A percentile compares a stretch with the other conserved stretches of the same genome.
Evolutionary conservation across 2,329 filamentous ascomycete species (phyloP).

Genomic region (Scedosporium boydii): DNA sequence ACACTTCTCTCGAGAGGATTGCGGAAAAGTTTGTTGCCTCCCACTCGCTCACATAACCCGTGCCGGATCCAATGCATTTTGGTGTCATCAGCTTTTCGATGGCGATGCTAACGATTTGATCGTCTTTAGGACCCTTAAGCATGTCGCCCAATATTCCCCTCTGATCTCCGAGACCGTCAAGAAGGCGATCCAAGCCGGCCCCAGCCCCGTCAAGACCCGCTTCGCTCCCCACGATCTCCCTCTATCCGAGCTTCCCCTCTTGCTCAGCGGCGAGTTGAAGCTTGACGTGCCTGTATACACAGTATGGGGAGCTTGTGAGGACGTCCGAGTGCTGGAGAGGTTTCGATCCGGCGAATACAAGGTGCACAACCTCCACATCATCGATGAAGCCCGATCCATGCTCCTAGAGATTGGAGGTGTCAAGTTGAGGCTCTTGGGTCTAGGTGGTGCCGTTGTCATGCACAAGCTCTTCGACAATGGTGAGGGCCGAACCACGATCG

Average conservation of each 20-base stretch:
- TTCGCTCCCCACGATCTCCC: slow-evolving; percentile 75
- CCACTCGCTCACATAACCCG: background rate
- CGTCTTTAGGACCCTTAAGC: slow-evolving; percentile 71
- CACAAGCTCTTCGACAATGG: slow-evolving; percentile 99
- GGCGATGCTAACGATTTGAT: slow-evolving; percentile 4
- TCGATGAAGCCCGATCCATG: slow-evolving; percentile 95
- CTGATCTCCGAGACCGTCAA: slow-evolving; percentile 72
- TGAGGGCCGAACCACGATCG: slow-evolving; percentile 94
- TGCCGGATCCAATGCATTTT: background rate
- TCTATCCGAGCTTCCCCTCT: slow-evolving; percentile 83
- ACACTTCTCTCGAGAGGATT: slow-evolving; percentile 89
- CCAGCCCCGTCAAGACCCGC: slow-evolving; percentile 75
- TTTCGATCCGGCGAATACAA: slow-evolving; percentile 98
- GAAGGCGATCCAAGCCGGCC: slow-evolving; percentile 56
- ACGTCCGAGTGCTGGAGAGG: slow-evolving; percentile 94
- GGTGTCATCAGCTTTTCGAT: background rate
- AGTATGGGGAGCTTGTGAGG: slow-evolving; percentile 97
- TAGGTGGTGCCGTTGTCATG: slow-evolving; percentile 97
- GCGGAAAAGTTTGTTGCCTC: slow-evolving; percentile 73
- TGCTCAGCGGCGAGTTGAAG: slow-evolving; percentile 80
- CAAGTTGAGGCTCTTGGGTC: slow-evolving; percentile 84
- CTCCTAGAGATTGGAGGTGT: slow-evolving; percentile 90
- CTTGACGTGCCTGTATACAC: slow-evolving; percentile 97
- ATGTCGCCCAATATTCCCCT: slow-evolving; percentile 97
- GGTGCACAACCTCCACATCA: slow-evolving; percentile 93